phyloP scores from a whole-genome alignment of 2,329 filamentous ascomycete genomes.

The Ophiostoma quercus region DNA sequence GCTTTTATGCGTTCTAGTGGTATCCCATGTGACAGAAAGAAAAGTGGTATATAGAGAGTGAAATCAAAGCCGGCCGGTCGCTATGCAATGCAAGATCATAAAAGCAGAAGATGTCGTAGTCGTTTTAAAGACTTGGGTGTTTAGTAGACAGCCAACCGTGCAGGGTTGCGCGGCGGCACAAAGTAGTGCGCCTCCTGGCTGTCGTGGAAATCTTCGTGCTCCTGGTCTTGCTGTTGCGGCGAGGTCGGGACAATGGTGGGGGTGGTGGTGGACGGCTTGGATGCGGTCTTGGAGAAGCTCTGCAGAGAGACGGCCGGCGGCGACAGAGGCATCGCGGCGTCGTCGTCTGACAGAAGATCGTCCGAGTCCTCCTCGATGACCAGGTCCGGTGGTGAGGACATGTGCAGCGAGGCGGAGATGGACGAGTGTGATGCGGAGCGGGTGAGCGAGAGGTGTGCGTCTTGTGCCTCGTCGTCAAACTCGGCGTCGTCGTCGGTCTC shows the following conservation, averaged over 20 bases:
- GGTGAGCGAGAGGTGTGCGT: slow-evolving; percentile 60
- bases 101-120: neutral
- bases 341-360: slow-evolving; percentile 60
- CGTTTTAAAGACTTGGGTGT: neutral
- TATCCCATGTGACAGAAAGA: slow-evolving; percentile 1
- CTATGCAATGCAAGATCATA: slow-evolving; percentile 20
- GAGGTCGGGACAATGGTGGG: slow-evolving; percentile 21
- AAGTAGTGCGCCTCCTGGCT: slow-evolving; percentile 38
- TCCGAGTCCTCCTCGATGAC: slow-evolving; percentile 56
- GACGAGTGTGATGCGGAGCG: slow-evolving; percentile 61
- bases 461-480: slow-evolving; percentile 43
- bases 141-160: slow-evolving; percentile 53
- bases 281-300: slow-evolving; percentile 53
- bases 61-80: slow-evolving; percentile 15
- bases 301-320: slow-evolving; percentile 55
- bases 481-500: slow-evolving; percentile 21
- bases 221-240: slow-evolving; percentile 35
- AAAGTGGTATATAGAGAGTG: slow-evolving; percentile 16
- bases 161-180: slow-evolving; percentile 47
- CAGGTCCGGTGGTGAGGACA: slow-evolving; percentile 60
- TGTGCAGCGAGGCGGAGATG: neutral
- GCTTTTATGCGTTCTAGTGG: slow-evolving; percentile 17
- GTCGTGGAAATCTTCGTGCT: slow-evolving; percentile 30
- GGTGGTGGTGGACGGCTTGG: slow-evolving; percentile 31
- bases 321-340: slow-evolving; percentile 64